Conservation (phyloP, 495 filamentous ascomycete species). For the Penicillium herquei region DNA sequence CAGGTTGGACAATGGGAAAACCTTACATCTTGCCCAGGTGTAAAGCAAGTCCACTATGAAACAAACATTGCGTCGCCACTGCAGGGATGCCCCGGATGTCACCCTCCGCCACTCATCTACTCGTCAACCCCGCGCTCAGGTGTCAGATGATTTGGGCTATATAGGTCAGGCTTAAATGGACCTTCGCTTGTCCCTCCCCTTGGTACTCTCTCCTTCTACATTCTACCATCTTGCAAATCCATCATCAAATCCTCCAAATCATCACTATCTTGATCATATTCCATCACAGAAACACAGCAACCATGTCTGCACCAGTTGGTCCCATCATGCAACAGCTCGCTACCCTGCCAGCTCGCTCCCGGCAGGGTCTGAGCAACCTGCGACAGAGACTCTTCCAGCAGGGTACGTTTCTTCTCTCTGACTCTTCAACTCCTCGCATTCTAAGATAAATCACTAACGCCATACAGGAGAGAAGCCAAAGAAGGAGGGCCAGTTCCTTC, state of each 20-base stretch:
- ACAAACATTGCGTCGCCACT: constrained; percentile 9
- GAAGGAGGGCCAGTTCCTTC: constrained; percentile 31
- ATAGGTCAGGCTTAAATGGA: constrained; percentile 8
- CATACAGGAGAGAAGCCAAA: constrained; percentile 28
- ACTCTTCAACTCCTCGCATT: background rate
- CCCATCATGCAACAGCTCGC: constrained; percentile 23
- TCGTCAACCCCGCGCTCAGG: constrained; percentile 21
- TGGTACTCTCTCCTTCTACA: background rate
- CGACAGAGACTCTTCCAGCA: constrained; percentile 32
- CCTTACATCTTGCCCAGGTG: background rate
- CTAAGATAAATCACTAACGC: constrained; percentile 9
- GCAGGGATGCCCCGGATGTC: constrained; percentile 17
- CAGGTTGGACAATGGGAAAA: background rate
- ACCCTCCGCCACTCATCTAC: constrained; percentile 12
- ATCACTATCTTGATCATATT: no score
- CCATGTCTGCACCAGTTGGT: constrained; percentile 27
- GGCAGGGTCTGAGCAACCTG: constrained; percentile 30
- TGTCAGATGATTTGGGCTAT: constrained; percentile 27
- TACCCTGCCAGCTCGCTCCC: constrained; percentile 25
- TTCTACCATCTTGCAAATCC: background rate
- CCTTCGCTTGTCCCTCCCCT: background rate
- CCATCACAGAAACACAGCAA: constrained; percentile 6
- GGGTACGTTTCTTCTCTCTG: constrained; percentile 15
- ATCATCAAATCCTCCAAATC: no score
- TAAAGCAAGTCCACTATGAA: background rate